Base-by-base conservation (phyloP, 805 yeast genomes). In the Candida awuae region DNA sequence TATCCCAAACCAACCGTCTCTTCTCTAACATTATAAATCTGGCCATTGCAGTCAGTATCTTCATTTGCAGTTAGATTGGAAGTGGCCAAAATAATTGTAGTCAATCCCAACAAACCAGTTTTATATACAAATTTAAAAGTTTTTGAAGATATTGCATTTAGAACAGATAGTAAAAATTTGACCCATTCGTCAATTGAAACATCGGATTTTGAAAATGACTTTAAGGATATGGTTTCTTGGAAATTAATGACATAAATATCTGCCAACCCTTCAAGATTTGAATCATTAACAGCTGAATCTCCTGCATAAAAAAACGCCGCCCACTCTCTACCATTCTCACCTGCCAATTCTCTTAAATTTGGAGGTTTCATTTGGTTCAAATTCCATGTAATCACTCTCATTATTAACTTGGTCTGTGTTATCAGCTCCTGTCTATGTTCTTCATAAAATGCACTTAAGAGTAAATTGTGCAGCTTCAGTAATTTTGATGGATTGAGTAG, bases 1-100 rank as follows among this genome's bases (percentile, higher is more conserved):
- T 75, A 65, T 0, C 82, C 82, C 0, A 81, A 68, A 0, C 82
- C 80, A 6, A 77, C 60, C 0, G 77, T 64, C 3, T 63, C 56
- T 4, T 62, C 59, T 15, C 55, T 54, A 6, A 73, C 39, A 15
- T 59, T 47, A 2, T 66, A 55, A n/a, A 75, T 56, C 43, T 72
- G 70, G 2, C 53, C 45, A 5, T 48, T 52, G 3, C 70, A 35
- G 8, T 16, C 16, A 4, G 32, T 25, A 8, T 31, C 17, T 4
- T 19, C 13, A 4, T 55, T 51, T 3, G 50, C 42, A 14, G 53
- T 53, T 8, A 40, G 9, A 13, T 16, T 4, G 1, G 15, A 6
- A 27, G 36, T 43, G 2, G 66, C 62, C n/a, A 73, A 51, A 10
- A 74, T 51, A 8, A 75, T 58, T 2, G 75, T 64, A 22, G 73